Evolutionary conservation across 2,329 filamentous ascomycete genomes (phyloP), one percentile per base, ranked within the genome.

Genomic region (Epichloe coenophiala): DNA sequence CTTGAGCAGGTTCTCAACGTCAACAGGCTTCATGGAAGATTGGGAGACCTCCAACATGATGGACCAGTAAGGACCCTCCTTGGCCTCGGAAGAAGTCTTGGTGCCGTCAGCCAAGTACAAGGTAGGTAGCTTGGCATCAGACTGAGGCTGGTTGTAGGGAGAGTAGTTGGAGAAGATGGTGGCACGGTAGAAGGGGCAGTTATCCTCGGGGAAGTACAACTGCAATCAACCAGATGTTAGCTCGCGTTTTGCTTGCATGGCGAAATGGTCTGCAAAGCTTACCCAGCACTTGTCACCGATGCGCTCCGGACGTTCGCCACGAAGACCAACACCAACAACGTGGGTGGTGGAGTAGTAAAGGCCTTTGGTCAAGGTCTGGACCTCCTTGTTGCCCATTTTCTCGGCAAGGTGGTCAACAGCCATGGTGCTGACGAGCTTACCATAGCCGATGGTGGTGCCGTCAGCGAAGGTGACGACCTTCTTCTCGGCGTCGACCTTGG

Each of bases 141-240:
- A 76, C 58, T 86, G 75, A 36, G 93, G 93, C 74, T 97, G 93
- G 78, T 98, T 98, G 81, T 95, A 83, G 49, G 91, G 93, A 21
- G 93, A 97, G 80, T 98, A 98, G 81, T 98, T 98, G 71, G 91
- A 97, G 81, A 98, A 98, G 74, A 98, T 97, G 65, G 93, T 98
- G 64, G 93, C 93, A 61, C 93, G 88, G 79, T 98, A 98, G 79
- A 98, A 98, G 67, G 89, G 89, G 77, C 89, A 96, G 79, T 98
- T 85, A 70, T 95, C 86, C 71, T 98, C 93, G 56, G 93, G 93
- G 82, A 97, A 98, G 81, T 98, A 98, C 58, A 98, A 77, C 83
- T 84, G 31, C 2, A 13, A 0, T 15, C 8, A 27, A 13, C 27
- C 19, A 33, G 11, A 15, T 9, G 39, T 56, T 46, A 49, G 47